Evolutionary conservation across 2,329 filamentous ascomycete genomes (phyloP), one percentile per base, ranked within the genome.

Genomic region (Fusarium austroafricanum): DNA sequence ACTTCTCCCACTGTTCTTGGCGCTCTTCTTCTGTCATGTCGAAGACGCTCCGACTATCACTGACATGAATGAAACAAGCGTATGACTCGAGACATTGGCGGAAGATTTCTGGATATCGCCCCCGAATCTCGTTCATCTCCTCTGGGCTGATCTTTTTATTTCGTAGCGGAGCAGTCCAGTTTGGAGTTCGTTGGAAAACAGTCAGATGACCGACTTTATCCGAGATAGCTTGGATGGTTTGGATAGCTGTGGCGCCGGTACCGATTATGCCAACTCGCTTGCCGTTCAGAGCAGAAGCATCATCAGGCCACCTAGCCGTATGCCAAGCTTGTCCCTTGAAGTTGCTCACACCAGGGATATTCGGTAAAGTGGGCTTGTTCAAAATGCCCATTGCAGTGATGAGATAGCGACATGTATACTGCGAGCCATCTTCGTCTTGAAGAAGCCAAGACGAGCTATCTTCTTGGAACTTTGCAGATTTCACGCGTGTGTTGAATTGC

Each of bases 401-500:
- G 9, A 71, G 53, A 5, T 68, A 71, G 2, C 52, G 54, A 1
- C 64, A 60, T 20, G 61, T 53, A 0, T 59, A 47, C 1, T 50
- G 21, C 5, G 52, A 26, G 1, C 58, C 63, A 15, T 53, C 52
- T 2, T 70, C 52, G 18, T 61, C 58, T 12, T 35, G 35, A 8
- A 70, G 18, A 4, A 62, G 52, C 67, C 68, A 70, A 0, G 58
- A 45, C 2, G 58, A 53, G 2, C 35, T 51, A 10, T 68, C 14
- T 1, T 73, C 64, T 62, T 83, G 72, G 46, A 81, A 85, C 3
- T 73, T 60, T 0, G 81, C 81, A 2, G 71, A 75, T 2, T 73
- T 67, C 2, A 84, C 80, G 4, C 78, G 77, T 6, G 75, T 77
- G 29, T 81, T 73, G 63, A 84, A 85, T 15, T 74, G 74, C 37